Evolutionary conservation across 176 grass and related monocot species (phyloP).

Genomic region (Triticum dicoccoides): DNA sequence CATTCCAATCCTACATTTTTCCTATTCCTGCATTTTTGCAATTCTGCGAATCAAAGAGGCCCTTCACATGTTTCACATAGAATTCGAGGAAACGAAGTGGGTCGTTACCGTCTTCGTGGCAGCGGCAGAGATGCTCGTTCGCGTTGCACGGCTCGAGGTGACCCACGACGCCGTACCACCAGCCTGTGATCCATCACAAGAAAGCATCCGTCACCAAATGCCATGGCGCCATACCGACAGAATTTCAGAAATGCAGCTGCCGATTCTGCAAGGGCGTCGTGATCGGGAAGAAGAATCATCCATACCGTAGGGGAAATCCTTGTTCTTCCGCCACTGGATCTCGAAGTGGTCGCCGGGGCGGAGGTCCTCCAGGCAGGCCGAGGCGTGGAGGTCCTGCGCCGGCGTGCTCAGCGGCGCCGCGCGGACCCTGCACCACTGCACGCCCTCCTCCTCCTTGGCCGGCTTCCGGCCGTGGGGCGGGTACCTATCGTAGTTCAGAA

Average conservation of each 20-base stretch:
- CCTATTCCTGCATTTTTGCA: too few relatives aligned
- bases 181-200: constrained; percentile 45
- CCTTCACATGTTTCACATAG: neutral
- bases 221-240: neutral
- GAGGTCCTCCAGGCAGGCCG: constrained; percentile 54
- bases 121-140: constrained; percentile 66
- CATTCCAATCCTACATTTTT: too few relatives aligned
- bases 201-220: neutral
- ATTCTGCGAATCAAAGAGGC: too few relatives aligned
- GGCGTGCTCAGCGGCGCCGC: constrained; percentile 56
- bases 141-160: constrained; percentile 63
- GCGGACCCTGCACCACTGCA: constrained; percentile 68
- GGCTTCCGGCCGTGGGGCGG: constrained; percentile 72
- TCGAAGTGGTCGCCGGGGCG: constrained; percentile 74
- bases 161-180: constrained; percentile 93
- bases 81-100: neutral
- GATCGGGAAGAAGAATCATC: neutral
- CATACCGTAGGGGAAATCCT: constrained; percentile 90
- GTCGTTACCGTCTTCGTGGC: constrained; percentile 69
- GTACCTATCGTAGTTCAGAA: constrained; percentile 47
- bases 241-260: neutral
- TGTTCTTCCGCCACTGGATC: constrained; percentile 92
- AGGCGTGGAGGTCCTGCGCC: constrained; percentile 59
- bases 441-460: constrained; percentile 63
- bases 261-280: neutral